These are phyloP conservation scores for Xylaria curta DNA, from an alignment of 495 filamentous ascomycete species.

Conservation along the genomic window DNA sequence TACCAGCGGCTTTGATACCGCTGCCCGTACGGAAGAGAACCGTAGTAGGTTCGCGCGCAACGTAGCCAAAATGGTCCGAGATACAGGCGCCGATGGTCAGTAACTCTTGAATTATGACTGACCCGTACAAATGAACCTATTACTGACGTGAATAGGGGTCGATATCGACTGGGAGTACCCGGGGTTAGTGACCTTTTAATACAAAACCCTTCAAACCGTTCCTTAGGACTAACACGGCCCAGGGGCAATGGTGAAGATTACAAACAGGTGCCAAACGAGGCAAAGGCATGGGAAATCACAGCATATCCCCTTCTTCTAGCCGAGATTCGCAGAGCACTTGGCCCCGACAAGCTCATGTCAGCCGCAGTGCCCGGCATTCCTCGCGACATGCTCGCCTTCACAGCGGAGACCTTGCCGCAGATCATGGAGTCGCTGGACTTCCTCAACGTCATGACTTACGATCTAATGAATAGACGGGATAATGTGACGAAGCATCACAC, in stretches of 20 bases:
- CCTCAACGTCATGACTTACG: constrained; percentile 82
- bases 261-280: constrained; percentile 67
- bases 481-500: constrained; percentile 71
- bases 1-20: constrained; percentile 64
- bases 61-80: constrained; percentile 65
- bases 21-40: constrained; percentile 58
- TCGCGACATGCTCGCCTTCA: constrained; percentile 77
- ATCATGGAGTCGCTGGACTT: constrained; percentile 73
- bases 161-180: constrained; percentile 88
- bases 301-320: constrained; percentile 69
- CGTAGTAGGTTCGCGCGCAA: constrained; percentile 68
- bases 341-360: constrained; percentile 66
- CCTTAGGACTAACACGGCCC: constrained; percentile 7
- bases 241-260: constrained; percentile 81
- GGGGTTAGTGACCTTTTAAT: constrained; percentile 46
- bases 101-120: not conserved
- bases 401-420: constrained; percentile 62
- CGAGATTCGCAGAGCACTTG: constrained; percentile 65
- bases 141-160: constrained; percentile 42
- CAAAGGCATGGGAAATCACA: constrained; percentile 65
- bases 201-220: not conserved
- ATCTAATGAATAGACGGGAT: constrained; percentile 78
- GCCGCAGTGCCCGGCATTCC: constrained; percentile 73
- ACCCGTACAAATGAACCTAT: not conserved
- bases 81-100: constrained; percentile 66